phyloP scores from a whole-genome alignment of 108 stramenopile genomes.

The Skeletonema grethae region DNA sequence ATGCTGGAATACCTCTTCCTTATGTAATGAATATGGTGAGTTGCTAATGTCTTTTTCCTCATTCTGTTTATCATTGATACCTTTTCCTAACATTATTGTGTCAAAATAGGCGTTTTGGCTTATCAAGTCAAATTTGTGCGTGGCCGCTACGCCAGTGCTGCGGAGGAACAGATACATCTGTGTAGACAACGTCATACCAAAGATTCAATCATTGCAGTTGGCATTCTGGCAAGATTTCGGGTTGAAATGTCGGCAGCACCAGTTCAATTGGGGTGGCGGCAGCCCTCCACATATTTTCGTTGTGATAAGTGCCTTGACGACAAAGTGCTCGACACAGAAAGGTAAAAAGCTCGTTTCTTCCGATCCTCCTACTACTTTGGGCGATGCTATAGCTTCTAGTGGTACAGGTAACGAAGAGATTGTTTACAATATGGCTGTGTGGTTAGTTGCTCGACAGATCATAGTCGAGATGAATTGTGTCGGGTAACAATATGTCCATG shows the following conservation, averaged over 20 bases:
- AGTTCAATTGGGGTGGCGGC: conserved; percentile 46
- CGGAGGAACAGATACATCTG: conserved; percentile 55
- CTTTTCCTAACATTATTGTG: neutral
- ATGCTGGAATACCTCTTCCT: conserved; percentile 65
- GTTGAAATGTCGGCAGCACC: conserved; percentile 18
- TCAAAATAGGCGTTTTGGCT: conserved; percentile 39
- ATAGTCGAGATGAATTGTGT: conserved; percentile 64
- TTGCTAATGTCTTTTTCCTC: neutral
- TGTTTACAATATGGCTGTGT: conserved; percentile 64
- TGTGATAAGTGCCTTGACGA: conserved; percentile 40
- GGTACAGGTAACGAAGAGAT: conserved; percentile 33
- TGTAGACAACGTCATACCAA: conserved; percentile 38
- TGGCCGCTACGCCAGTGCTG: conserved; percentile 60
- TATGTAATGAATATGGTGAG: conserved; percentile 64
- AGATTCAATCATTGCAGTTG: conserved; percentile 54
- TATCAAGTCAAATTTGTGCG: conserved; percentile 54
- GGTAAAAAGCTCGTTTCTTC: neutral
- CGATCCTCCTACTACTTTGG: conserved; percentile 31
- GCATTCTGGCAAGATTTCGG: conserved; percentile 76
- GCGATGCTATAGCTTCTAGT: conserved; percentile 34
- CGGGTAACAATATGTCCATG: conserved; percentile 23
- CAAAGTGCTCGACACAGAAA: conserved; percentile 10
- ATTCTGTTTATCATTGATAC: neutral
- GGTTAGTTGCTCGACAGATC: conserved; percentile 63
- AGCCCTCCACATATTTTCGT: conserved; percentile 40